Evolutionary conservation across 495 filamentous ascomycete genomes (phyloP), one percentile per base, ranked within the genome.

Genomic region (Podospora pseudocomata): DNA sequence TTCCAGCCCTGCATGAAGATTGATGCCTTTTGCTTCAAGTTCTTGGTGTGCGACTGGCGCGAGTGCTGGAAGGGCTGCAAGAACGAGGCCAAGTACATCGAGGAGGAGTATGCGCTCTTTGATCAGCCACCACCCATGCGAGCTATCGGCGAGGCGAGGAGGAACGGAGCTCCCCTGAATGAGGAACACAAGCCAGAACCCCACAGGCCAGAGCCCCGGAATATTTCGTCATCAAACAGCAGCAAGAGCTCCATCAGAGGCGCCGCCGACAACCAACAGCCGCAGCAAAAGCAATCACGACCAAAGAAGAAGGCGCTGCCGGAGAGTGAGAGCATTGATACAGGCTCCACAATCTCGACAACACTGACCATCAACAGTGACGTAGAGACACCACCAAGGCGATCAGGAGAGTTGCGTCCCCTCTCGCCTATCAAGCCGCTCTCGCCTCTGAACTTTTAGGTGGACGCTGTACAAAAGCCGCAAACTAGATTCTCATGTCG

Each of bases 1-100:
- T 96, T 97, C 80, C 92, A 95, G 81, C 93, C 93, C 4, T 95
- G 91, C 78, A 90, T 97, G 85, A 93, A 92, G 73, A 94, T 97
- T 57, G 93, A 97, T 75, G 85, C 87, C 4, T 93, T 91, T 74
- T 94, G 91, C 80, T 97, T 97, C 84, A 89, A 92, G 63, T 96
- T 94, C 73, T 83, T 97, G 34, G 92, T 97, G 39, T 90, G 90
- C 73, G 89, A 97, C 76, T 97, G 93, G 93, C 86, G 91, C 69
- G 89, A 94, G 60, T 97, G 93, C 81, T 97, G 93, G 93, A 92
- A 94, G 74, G 93, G 93, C 2, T 97, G 93, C 82, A 92, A 87
- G 84, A 96, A 90, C n/a, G 93, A 97, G 75, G 89, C 90, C 67
- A 87, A 88, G 67, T 92, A 83, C 70, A 86, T 93, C 18, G 85